A percentile compares a stretch with the other conserved stretches of the same genome.
Evolutionary conservation across 768 basidiomycete species (phyloP).

Genomic region (Leccinum obscurum): DNA sequence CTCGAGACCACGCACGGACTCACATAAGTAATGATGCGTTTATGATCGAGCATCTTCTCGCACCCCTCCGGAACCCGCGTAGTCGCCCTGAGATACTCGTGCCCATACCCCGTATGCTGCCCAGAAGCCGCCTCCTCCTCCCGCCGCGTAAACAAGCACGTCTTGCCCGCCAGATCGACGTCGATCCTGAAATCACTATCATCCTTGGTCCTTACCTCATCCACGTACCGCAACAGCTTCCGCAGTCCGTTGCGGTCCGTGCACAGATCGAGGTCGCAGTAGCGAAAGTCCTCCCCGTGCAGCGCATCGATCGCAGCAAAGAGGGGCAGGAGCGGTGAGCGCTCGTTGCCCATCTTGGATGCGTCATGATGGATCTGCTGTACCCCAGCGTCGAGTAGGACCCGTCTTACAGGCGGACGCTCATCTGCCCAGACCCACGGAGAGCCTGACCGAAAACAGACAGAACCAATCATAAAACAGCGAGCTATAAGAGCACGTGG

Average conservation of each 20-base stretch:
- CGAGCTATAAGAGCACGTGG: background rate
- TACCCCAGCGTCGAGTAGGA: conserved; percentile 53
- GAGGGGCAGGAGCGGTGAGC: conserved; percentile 51
- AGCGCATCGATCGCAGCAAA: conserved; percentile 55
- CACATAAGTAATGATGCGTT: conserved; percentile 65
- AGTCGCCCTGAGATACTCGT: conserved; percentile 60
- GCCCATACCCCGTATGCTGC: conserved; percentile 48
- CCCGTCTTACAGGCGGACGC: conserved; percentile 49
- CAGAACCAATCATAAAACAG: too few relatives aligned
- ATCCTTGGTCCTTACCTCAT: conserved; percentile 21
- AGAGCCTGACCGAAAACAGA: conserved; percentile 33
- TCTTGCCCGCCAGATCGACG: conserved; percentile 60
- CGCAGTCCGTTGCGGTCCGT: conserved; percentile 68
- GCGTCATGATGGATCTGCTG: conserved; percentile 60
- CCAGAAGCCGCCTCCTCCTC: conserved; percentile 39
- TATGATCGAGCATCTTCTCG: conserved; percentile 53
- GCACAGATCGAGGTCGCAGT: conserved; percentile 44
- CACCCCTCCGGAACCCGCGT: conserved; percentile 51
- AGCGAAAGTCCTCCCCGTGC: conserved; percentile 25
- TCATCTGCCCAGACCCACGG: conserved; percentile 57
- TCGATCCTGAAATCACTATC: conserved; percentile 62
- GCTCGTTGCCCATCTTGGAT: conserved; percentile 36
- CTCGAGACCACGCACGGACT: conserved; percentile 23
- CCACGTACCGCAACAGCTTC: conserved; percentile 58
- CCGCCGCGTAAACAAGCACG: conserved; percentile 59